These are phyloP conservation scores for Metschnikowia hibisci DNA, from an alignment of 805 yeast genomes.

Conservation along the genomic window DNA sequence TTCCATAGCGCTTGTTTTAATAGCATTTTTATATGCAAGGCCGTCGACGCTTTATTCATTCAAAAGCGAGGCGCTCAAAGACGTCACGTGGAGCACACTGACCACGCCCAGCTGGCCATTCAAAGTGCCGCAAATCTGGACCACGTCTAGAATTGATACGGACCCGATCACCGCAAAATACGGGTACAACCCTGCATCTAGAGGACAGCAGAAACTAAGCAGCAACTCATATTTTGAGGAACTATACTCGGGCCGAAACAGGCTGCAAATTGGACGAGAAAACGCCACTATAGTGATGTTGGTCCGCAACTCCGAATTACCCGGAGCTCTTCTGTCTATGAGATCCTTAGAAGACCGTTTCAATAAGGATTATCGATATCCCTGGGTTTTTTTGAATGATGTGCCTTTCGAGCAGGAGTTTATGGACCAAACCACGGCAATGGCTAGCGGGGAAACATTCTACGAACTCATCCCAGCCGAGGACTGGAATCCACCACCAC, in stretches of 20 bases:
- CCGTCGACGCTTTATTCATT: not conserved
- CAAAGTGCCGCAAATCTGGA: not conserved
- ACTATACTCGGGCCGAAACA: constrained; percentile 26
- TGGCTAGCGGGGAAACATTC: constrained; percentile 41
- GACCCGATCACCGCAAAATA: constrained; percentile 5
- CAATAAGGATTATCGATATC: constrained; percentile 36
- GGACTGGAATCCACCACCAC: constrained; percentile 41
- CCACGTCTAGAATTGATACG: too few species aligned
- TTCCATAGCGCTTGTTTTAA: not conserved
- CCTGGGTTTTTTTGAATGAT: constrained; percentile 45
- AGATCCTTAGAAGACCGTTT: constrained; percentile 43
- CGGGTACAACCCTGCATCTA: constrained; percentile 14
- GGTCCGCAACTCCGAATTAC: constrained; percentile 75
- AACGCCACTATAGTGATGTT: constrained; percentile 88
- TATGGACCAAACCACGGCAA: constrained; percentile 38
- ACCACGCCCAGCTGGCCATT: not conserved
- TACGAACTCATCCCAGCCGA: constrained; percentile 38
- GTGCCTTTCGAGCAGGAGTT: constrained; percentile 41
- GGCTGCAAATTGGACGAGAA: constrained; percentile 48
- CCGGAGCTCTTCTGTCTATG: constrained; percentile 57
- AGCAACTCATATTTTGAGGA: constrained; percentile 16
- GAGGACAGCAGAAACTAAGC: constrained; percentile 17
- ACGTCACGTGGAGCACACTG: not conserved
- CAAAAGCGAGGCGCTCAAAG: not conserved
- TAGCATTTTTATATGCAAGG: not conserved